phyloP scores from a whole-genome alignment of 805 yeast genomes.

The Saccharomycopsis amapae region DNA sequence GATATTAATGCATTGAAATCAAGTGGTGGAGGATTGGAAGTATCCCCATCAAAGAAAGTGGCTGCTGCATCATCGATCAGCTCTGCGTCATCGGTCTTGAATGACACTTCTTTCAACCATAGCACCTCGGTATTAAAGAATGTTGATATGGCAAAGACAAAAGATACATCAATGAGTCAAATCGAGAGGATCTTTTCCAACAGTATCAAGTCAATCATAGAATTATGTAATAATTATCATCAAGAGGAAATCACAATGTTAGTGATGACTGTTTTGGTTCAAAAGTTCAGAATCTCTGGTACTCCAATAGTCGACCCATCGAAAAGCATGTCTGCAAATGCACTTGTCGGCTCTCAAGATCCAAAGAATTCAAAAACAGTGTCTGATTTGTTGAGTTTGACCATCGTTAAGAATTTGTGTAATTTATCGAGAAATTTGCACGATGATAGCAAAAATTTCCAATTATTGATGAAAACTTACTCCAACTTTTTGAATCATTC shows the following conservation, averaged over 20 bases:
- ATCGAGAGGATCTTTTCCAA: conserved; percentile 43
- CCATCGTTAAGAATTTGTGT: conserved; percentile 14
- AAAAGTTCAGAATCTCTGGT: conserved; percentile 36
- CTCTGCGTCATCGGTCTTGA: background rate
- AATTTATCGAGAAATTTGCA: conserved; percentile 7
- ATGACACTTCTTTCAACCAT: background rate
- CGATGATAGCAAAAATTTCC: conserved; percentile 15
- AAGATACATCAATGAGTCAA: background rate
- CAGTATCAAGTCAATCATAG: conserved; percentile 60
- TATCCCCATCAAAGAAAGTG: conserved; percentile 2
- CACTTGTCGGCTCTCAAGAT: conserved; percentile 38
- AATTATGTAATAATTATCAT: conserved; percentile 56
- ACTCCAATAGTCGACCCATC: background rate
- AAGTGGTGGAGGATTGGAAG: background rate
- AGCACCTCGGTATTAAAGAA: background rate
- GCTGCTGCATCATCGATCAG: background rate
- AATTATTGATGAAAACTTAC: conserved; percentile 49
- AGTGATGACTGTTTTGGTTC: conserved; percentile 75
- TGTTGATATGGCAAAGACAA: background rate
- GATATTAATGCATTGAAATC: conserved; percentile 5
- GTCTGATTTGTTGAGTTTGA: conserved; percentile 53
- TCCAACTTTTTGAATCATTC: conserved; percentile 44
- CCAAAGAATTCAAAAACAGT: conserved; percentile 53
- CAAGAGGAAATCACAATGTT: conserved; percentile 70
- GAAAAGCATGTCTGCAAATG: background rate